These are phyloP conservation scores for Hypomontagnella monticulosa DNA, from an alignment of 495 filamentous ascomycete species.

Conservation along the genomic window DNA sequence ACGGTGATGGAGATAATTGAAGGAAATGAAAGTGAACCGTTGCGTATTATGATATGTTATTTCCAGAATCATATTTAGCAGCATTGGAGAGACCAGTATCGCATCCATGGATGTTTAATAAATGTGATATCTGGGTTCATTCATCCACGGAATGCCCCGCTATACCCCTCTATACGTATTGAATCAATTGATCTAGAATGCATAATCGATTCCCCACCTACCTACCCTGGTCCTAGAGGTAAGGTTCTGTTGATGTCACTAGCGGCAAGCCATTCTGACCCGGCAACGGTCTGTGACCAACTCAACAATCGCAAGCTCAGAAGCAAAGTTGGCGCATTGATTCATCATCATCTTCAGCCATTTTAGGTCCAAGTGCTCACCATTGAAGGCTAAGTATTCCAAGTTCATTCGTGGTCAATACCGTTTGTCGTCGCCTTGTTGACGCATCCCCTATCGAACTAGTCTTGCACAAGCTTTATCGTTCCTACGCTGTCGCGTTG, in stretches of 20 bases:
- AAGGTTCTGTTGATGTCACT: slow-evolving; percentile 20
- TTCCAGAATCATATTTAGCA: too few species aligned
- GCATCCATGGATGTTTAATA: too few species aligned
- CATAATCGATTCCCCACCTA: neutral
- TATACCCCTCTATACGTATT: slow-evolving; percentile 1
- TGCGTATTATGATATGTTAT: too few species aligned
- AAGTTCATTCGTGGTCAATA: neutral
- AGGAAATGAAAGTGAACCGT: too few species aligned
- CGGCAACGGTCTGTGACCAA: slow-evolving; percentile 16
- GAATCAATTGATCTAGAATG: too few species aligned
- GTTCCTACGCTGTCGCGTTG: slow-evolving; percentile 3
- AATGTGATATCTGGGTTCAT: too few species aligned
- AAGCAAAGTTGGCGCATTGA: slow-evolving; percentile 13
- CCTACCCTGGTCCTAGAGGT: neutral
- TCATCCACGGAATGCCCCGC: neutral
- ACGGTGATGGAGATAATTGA: too few species aligned
- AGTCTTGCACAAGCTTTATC: slow-evolving; percentile 8
- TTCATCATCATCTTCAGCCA: slow-evolving; percentile 8
- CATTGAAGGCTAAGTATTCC: neutral
- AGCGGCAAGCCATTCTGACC: slow-evolving; percentile 20
- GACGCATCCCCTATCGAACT: slow-evolving; percentile 9
- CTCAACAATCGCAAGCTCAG: slow-evolving; percentile 20
- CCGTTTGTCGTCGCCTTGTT: neutral
- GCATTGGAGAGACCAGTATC: too few species aligned
- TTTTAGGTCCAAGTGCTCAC: slow-evolving; percentile 19